phyloP scores from a whole-genome alignment of 2,329 filamentous ascomycete genomes.

The Dryadomyces quercus-mongolicae region DNA sequence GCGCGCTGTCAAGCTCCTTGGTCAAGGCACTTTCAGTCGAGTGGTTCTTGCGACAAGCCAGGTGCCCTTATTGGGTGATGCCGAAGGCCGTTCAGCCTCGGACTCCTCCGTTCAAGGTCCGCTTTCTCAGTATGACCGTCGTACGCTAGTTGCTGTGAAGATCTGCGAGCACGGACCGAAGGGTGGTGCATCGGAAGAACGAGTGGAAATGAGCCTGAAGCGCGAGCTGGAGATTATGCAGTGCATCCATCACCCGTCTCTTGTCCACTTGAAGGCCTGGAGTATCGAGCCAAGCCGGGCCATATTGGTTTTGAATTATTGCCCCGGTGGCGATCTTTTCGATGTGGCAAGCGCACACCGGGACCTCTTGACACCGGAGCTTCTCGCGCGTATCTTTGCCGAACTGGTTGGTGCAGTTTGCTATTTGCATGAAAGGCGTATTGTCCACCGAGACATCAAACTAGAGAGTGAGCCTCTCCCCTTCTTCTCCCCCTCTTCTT shows the following conservation, averaged over 20 bases:
- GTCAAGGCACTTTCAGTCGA: slow-evolving; percentile 90
- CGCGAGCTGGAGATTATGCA: slow-evolving; percentile 92
- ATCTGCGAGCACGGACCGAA: slow-evolving; percentile 90
- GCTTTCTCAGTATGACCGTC: slow-evolving; percentile 42
- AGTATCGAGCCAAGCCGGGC: slow-evolving; percentile 73
- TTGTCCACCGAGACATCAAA: slow-evolving; percentile 96
- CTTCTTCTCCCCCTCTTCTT: slow-evolving; percentile 9
- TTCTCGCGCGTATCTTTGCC: slow-evolving; percentile 78
- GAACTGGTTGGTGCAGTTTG: slow-evolving; percentile 76
- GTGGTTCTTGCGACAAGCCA: slow-evolving; percentile 85
- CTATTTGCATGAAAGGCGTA: slow-evolving; percentile 74
- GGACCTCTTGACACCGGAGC: slow-evolving; percentile 50
- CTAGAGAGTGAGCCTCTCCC: slow-evolving; percentile 60
- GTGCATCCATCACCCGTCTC: slow-evolving; percentile 72
- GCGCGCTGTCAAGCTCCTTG: slow-evolving; percentile 67
- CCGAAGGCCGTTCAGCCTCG: slow-evolving; percentile 15
- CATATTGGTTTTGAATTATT: slow-evolving; percentile 80
- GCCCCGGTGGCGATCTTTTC: slow-evolving; percentile 87
- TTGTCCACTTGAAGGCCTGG: slow-evolving; percentile 87
- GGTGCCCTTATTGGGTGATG: slow-evolving; percentile 23
- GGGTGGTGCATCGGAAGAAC: slow-evolving; percentile 83
- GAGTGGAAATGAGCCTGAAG: slow-evolving; percentile 86
- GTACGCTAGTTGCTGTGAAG: slow-evolving; percentile 84
- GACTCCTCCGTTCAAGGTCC: slow-evolving; percentile 19
- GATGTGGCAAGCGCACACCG: slow-evolving; percentile 71